Evolutionary conservation across 441 rosid genomes (phyloP).

Genomic region (Erodium trifolium): DNA sequence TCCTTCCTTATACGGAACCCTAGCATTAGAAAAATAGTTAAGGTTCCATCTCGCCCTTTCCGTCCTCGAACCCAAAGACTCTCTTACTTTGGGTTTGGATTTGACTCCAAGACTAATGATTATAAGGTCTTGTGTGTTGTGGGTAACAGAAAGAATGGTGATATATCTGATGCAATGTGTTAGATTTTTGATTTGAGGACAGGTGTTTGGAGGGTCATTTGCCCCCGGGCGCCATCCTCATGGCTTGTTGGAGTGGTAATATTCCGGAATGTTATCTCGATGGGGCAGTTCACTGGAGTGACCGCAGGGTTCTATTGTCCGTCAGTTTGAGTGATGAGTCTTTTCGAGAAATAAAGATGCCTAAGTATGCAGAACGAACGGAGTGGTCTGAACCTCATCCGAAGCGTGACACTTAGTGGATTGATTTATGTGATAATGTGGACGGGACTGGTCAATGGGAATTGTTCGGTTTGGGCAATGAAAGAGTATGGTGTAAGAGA

Average conservation of each 20-base stretch:
- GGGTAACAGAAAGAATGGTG: too few relatives aligned
- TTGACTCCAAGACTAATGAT: background rate
- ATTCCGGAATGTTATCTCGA: background rate
- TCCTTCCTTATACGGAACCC: background rate
- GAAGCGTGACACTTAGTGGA: too few relatives aligned
- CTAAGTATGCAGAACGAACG: too few relatives aligned
- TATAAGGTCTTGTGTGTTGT: background rate
- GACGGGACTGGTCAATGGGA: too few relatives aligned
- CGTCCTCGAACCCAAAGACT: background rate
- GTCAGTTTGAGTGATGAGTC: too few relatives aligned
- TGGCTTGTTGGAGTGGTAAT: background rate
- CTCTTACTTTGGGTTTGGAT: background rate
- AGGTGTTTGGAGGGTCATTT: background rate
- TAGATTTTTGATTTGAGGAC: background rate
- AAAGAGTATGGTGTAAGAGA: too few relatives aligned
- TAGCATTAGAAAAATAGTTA: background rate
- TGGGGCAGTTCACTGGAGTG: background rate
- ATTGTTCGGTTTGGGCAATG: too few relatives aligned
- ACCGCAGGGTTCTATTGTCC: too few relatives aligned
- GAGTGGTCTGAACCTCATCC: too few relatives aligned
- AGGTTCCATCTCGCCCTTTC: background rate
- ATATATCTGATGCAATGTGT: background rate
- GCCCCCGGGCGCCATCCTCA: background rate
- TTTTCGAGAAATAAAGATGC: too few relatives aligned
- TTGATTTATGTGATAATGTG: too few relatives aligned